These are phyloP conservation scores for Phytophthora idaei DNA, from an alignment of 352 stramenopile species.

Conservation along the genomic window DNA sequence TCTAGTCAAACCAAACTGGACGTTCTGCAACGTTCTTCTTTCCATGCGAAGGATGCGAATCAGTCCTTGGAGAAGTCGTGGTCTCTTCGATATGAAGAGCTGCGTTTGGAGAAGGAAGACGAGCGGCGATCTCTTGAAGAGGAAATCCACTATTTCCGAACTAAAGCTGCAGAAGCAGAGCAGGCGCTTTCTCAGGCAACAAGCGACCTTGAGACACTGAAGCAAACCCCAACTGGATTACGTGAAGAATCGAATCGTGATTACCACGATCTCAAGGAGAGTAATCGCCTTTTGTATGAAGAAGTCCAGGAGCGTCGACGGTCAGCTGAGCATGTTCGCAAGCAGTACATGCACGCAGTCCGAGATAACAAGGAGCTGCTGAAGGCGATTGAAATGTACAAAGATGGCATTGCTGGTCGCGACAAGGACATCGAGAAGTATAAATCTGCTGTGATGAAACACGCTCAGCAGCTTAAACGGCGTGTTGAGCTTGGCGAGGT, in stretches of 20 bases:
- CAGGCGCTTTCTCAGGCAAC: conserved; percentile 38
- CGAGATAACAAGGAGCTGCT: conserved; percentile 73
- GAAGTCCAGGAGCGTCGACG: conserved; percentile 64
- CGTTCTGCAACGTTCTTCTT: conserved; percentile 44
- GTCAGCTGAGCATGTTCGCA: conserved; percentile 56
- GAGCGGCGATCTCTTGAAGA: conserved; percentile 51
- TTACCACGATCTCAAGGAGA: conserved; percentile 61
- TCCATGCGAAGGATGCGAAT: conserved; percentile 54
- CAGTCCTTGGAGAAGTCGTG: conserved; percentile 48
- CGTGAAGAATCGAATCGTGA: conserved; percentile 37
- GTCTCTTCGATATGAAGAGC: conserved; percentile 48
- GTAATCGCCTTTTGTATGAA: conserved; percentile 63
- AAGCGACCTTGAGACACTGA: conserved; percentile 39
- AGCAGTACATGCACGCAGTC: conserved; percentile 61
- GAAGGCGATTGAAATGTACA: conserved; percentile 68
- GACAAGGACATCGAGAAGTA: conserved; percentile 76
- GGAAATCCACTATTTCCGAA: conserved; percentile 45
- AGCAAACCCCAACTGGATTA: conserved; percentile 24
- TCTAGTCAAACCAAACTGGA: conserved; percentile 59
- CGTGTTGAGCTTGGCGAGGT: conserved; percentile 64
- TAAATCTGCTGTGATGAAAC: conserved; percentile 51
- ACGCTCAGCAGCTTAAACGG: conserved; percentile 57
- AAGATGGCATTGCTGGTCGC: conserved; percentile 58
- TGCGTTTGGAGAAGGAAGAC: conserved; percentile 50
- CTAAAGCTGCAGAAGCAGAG: conserved; percentile 40